Evolutionary conservation across 176 grass and related monocot genomes (phyloP), one percentile per base, ranked within the genome.

Genomic region (Cenchrus purpureus): DNA sequence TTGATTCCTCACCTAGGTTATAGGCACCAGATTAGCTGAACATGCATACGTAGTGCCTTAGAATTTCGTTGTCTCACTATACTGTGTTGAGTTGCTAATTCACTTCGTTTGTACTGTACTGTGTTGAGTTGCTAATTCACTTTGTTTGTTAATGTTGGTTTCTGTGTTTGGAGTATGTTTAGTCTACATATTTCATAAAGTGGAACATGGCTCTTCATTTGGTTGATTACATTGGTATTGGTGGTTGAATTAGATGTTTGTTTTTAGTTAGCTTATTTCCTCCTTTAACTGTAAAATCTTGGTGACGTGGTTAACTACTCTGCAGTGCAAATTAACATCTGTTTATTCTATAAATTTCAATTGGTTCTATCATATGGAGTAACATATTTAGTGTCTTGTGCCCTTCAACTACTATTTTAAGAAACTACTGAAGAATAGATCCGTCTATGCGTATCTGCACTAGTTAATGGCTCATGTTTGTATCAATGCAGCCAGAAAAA

Each of bases 51-150:
- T 65, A 40, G 31, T 66, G 64, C 64, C 64, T 40, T 66, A 66
- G 64, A 66, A 66, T 66, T 66, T 37, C 31, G 1, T 66, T 66
- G 64, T 66, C 64, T 37, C 64, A 56, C 54, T 78, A 56, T 56
- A 56, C 54, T 6, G 15, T 68, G 40, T 69, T 69, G 81, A 74
- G 81, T 83, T 83, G 69, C 69, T 83, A 64, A 83, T 74, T 83
- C 81, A 83, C 81, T 74, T 74, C 48, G 80, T 60, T 82, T 49
- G 37, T 34, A 34, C 34, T 34, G 34, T 50, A 50, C 49, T 40
- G 51, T 66, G 34, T 68, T 68, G 80, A 73, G 68, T 83, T 83
- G 68, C 68, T 83, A 83, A 83, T 73, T 83, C 80, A 83, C 80
- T 25, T 25, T 25, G 25, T 73, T 73, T 71, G 79, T 59, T 82